Evolutionary conservation across 257 asterid species (phyloP).

Genomic region (Hygrophila difformis): DNA sequence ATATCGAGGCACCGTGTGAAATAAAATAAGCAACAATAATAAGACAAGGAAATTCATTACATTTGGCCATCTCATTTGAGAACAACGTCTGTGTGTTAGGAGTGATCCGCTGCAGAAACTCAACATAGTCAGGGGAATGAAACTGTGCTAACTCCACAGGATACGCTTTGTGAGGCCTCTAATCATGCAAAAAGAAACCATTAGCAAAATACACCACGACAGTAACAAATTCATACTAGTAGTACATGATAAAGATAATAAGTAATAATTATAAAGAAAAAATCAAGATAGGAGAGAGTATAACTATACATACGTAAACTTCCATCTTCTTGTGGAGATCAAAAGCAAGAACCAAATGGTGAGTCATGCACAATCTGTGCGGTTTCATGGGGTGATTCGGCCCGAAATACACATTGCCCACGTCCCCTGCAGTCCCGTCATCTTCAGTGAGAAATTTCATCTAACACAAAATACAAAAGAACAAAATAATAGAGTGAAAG

Average conservation of each 20-base stretch:
- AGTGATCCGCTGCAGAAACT: slow-evolving; percentile 78
- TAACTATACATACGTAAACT: slow-evolving; percentile 82
- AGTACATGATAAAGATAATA: too few relatives aligned
- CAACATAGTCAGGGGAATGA: slow-evolving; percentile 95
- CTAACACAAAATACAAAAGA: too few relatives aligned
- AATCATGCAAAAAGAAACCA: slow-evolving; percentile 17
- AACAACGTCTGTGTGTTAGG: slow-evolving; percentile 62
- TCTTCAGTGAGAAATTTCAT: too few relatives aligned
- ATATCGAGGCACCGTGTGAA: not conserved
- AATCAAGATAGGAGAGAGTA: not conserved
- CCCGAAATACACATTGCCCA: slow-evolving; percentile 91
- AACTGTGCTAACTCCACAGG: slow-evolving; percentile 97
- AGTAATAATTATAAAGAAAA: not conserved
- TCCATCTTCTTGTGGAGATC: slow-evolving; percentile 96
- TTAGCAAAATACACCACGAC: not conserved
- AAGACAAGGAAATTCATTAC: slow-evolving; percentile 32
- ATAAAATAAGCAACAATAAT: not conserved
- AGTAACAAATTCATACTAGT: not conserved
- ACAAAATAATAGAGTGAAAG: slow-evolving; percentile 1
- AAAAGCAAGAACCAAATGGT: slow-evolving; percentile 88
- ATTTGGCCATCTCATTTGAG: slow-evolving; percentile 51
- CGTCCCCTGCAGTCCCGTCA: slow-evolving; percentile 67
- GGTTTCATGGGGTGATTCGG: slow-evolving; percentile 99
- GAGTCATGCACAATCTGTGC: slow-evolving; percentile 97
- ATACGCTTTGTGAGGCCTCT: slow-evolving; percentile 99